Percentiles rank a stretch among this genome's conserved stretches.
phyloP scores from a whole-genome alignment of 163 green algal genomes.

The Scenedesmus sp. region DNA sequence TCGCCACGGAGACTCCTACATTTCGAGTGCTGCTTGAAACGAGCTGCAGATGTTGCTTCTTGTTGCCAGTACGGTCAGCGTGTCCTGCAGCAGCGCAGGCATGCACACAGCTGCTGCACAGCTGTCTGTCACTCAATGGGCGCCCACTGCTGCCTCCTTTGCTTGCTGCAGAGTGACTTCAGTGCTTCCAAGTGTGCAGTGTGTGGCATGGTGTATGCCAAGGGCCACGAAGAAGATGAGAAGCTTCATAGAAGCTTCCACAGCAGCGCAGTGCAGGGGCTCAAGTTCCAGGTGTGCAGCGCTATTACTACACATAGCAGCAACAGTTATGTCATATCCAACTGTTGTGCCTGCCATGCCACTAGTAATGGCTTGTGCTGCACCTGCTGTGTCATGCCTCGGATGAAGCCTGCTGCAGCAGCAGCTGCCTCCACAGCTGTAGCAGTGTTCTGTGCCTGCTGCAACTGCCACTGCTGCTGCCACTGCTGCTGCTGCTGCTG shows the following conservation, averaged over 20 bases:
- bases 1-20: no score
- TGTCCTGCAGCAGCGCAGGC: not conserved
- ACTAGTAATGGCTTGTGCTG: not conserved
- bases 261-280: constrained; percentile 35
- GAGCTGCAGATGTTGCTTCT: no score
- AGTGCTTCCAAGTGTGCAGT: constrained; percentile 53
- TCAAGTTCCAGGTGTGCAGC: constrained; percentile 57
- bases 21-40: no score
- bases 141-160: not conserved
- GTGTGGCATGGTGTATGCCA: constrained; percentile 76
- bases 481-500: not conserved
- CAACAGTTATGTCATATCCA: not conserved
- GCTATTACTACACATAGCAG: constrained; percentile 9
- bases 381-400: not conserved
- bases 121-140: not conserved
- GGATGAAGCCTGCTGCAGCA: not conserved
- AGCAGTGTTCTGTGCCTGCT: not conserved
- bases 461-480: not conserved
- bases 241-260: constrained; percentile 67
- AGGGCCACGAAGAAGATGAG: constrained; percentile 66
- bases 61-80: not conserved
- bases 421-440: not conserved
- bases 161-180: constrained; percentile 45
- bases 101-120: not conserved
- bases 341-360: not conserved